Evolutionary conservation across 805 yeast species (phyloP), one percentile per base, ranked within the genome.

Genomic region (Candida alai): DNA sequence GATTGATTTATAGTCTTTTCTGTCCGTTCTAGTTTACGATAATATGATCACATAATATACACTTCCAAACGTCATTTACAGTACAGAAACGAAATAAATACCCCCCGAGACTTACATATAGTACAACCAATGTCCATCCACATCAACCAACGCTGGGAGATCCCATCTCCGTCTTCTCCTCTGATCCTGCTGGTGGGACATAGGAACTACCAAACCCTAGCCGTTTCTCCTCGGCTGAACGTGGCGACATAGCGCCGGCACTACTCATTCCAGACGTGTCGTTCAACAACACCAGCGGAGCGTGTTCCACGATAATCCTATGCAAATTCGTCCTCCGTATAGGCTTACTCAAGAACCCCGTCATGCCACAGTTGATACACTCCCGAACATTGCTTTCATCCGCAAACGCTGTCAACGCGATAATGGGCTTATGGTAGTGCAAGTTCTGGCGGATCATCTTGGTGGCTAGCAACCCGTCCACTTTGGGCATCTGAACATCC

Each of bases 401-500:
- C 1, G 97, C 96, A 66, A 84, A 90, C 1, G 97, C 97, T 0
- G 97, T 89, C 35, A 90, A 70, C 0, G 97, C 97, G 24, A 90
- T 93, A 38, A 93, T 88, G 0, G 97, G 97, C 5, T 74, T 73
- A 1, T 54, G 52, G 50, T 74, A 84, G 4, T 70, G 62, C 40
- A 84, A 56, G 28, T 82, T 79, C 12, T 66, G 59, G 28, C 96
- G 68, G 22, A 90, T 82, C 49, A 73, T 68, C 41, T 67, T 76
- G 0, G 97, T 88, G 0, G 97, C 95, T 17, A 78, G 67, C 19
- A 89, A 62, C 3, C 98, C 98, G 54, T 90, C 97, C 45, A 88
- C 70, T 48, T 77, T 80, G 4, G 97, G 97, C 97, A 89, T 90
- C 59, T 90, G 97, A 33, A 90, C 94, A 58, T 90, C 98, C 98